Percentiles rank a stretch among this genome's conserved stretches.
These are phyloP conservation scores for Pythium grandisporangium DNA, from an alignment of 352 stramenopile genomes.

Conservation along the genomic window DNA sequence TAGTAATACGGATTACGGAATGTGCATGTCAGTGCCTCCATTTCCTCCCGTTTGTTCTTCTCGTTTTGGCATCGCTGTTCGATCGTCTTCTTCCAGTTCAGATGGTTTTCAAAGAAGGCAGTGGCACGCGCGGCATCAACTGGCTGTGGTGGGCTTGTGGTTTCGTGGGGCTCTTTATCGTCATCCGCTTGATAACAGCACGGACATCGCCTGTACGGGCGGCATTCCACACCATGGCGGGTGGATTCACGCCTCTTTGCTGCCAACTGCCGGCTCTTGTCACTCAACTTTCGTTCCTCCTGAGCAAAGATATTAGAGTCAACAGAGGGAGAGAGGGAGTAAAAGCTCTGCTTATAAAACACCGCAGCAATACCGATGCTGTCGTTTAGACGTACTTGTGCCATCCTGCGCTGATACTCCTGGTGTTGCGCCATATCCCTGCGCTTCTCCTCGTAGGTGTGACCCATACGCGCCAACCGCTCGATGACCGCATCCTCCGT, in stretches of 20 bases:
- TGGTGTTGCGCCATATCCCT: slow-evolving; percentile 19
- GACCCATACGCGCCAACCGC: slow-evolving; percentile 25
- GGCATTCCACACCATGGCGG: background rate
- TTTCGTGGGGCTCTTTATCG: background rate
- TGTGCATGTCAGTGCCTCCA: slow-evolving; percentile 25
- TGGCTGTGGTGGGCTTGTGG: background rate
- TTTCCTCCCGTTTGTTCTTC: slow-evolving; percentile 25
- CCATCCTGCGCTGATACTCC: slow-evolving; percentile 13
- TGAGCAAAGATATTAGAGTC: background rate
- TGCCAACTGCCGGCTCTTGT: background rate
- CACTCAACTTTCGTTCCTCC: background rate
- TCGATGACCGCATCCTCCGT: slow-evolving; percentile 11
- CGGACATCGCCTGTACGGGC: background rate
- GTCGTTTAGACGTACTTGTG: slow-evolving; percentile 30
- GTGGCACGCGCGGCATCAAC: slow-evolving; percentile 10
- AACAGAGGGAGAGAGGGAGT: too few species aligned
- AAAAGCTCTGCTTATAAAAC: background rate
- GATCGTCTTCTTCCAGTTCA: slow-evolving; percentile 48
- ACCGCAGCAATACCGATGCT: background rate
- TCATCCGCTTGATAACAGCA: slow-evolving; percentile 5
- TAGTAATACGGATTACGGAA: slow-evolving; percentile 57
- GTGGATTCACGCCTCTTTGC: background rate
- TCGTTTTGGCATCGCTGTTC: slow-evolving; percentile 17
- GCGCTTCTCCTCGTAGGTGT: slow-evolving; percentile 33
- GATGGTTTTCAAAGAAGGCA: slow-evolving; percentile 40